phyloP scores from a whole-genome alignment of 805 yeast genomes.

The Metschnikowia colocasiae region DNA sequence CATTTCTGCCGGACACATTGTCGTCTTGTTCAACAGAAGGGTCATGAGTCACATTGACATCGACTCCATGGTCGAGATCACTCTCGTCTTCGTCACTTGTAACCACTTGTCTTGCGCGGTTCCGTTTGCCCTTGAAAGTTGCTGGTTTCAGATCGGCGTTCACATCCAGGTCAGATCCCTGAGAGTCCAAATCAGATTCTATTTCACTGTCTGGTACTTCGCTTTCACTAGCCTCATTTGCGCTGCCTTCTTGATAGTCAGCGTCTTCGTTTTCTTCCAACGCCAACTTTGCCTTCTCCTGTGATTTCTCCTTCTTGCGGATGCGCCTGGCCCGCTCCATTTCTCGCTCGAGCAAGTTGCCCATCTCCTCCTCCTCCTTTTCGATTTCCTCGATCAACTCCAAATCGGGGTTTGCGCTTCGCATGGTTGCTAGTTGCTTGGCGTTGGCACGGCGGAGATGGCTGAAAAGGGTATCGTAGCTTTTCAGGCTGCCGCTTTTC shows the following conservation, averaged over 20 bases:
- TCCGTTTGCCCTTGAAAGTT: not conserved
- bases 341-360: slow-evolving; percentile 46
- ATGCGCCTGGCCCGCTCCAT: slow-evolving; percentile 46
- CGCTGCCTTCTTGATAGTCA: slow-evolving; percentile 14
- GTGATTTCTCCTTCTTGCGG: slow-evolving; percentile 39
- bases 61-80: not conserved
- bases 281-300: slow-evolving; percentile 36
- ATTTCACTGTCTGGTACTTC: slow-evolving; percentile 22
- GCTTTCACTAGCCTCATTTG: slow-evolving; percentile 13
- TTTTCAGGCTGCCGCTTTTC: slow-evolving; percentile 4
- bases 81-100: slow-evolving; percentile 15
- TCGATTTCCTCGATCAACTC: slow-evolving; percentile 35
- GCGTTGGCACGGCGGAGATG: slow-evolving; percentile 43
- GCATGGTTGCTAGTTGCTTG: slow-evolving; percentile 36
- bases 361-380: slow-evolving; percentile 43
- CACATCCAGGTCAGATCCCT: not conserved
- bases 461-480: slow-evolving; percentile 27
- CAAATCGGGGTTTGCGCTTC: slow-evolving; percentile 21
- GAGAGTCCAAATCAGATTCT: not conserved
- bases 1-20: slow-evolving; percentile 14
- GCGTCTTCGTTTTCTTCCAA: slow-evolving; percentile 15
- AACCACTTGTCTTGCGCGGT: slow-evolving; percentile 10
- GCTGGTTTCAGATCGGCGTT: not conserved
- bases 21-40: slow-evolving; percentile 9
- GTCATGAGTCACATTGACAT: not conserved